A percentile compares a stretch with the other conserved stretches of the same genome.
Conservation (phyloP, 345 rosid species). For the Ricinus communis region DNA sequence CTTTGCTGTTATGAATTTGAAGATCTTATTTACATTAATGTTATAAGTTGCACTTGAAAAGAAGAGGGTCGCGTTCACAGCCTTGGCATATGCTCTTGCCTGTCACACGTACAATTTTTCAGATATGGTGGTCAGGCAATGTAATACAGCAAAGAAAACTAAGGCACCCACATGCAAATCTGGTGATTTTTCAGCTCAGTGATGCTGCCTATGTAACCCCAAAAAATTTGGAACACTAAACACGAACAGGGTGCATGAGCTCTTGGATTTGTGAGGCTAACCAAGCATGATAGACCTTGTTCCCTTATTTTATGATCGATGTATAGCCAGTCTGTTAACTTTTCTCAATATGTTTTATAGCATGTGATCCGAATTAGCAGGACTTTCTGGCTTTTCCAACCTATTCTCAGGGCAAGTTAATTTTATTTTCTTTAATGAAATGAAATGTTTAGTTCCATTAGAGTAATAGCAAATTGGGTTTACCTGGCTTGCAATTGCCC, state of each 20-base stretch:
- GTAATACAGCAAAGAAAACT: background rate
- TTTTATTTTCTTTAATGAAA: too few species aligned
- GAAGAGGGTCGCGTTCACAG: conserved; percentile 78
- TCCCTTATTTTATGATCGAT: too few species aligned
- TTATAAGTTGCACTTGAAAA: conserved; percentile 90
- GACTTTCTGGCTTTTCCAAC: too few species aligned
- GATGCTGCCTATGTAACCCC: background rate
- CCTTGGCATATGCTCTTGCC: conserved; percentile 93
- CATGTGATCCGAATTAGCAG: too few species aligned
- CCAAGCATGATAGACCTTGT: too few species aligned
- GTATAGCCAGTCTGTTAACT: too few species aligned
- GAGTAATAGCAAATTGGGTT: background rate
- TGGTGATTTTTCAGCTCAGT: background rate
- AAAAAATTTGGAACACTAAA: background rate
- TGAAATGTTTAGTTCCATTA: too few species aligned
- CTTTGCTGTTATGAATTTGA: conserved; percentile 93
- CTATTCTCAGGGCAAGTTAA: too few species aligned
- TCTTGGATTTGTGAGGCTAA: background rate
- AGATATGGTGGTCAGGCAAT: background rate
- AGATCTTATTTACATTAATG: conserved; percentile 90
- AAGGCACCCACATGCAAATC: background rate
- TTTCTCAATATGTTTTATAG: too few species aligned
- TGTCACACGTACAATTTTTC: conserved; percentile 25
- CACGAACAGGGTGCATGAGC: background rate
- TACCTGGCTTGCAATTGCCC: conserved; percentile 93